These are phyloP conservation scores for Ceratobasidium sp. DNA, from an alignment of 1,284 basidiomycete species.

Conservation along the genomic window DNA sequence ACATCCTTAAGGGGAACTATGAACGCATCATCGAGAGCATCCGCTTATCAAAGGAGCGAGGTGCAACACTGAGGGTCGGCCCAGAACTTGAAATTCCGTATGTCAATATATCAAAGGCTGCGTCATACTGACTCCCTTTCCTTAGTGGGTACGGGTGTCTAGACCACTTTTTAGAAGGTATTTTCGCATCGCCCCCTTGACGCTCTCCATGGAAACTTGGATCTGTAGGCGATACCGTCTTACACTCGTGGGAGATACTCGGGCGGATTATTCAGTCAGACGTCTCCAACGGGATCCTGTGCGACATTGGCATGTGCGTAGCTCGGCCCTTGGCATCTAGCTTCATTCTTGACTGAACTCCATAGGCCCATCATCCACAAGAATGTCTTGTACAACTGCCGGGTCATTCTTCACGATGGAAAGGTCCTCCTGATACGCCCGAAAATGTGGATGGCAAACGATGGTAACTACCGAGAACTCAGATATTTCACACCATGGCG, in stretches of 20 bases:
- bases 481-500: conserved; percentile 97
- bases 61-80: conserved; percentile 95
- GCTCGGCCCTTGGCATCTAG: conserved; percentile 49
- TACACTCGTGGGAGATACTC: conserved; percentile 97
- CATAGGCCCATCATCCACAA: conserved; percentile 94
- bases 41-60: conserved; percentile 83
- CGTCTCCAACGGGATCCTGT: conserved; percentile 82
- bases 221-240: conserved; percentile 83
- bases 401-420: conserved; percentile 86
- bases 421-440: conserved; percentile 94
- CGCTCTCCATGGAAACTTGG: background rate
- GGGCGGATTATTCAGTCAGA: conserved; percentile 86
- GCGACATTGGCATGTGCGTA: conserved; percentile 93
- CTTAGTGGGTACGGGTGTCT: conserved; percentile 91
- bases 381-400: conserved; percentile 97
- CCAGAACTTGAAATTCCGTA: conserved; percentile 98
- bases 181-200: conserved; percentile 14
- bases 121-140: background rate
- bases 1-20: conserved; percentile 78
- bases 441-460: conserved; percentile 99
- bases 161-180: conserved; percentile 92
- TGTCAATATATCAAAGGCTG: conserved; percentile 53
- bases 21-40: conserved; percentile 94
- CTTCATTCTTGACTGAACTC: conserved; percentile 1
- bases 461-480: conserved; percentile 97